phyloP scores from a whole-genome alignment of 1,284 basidiomycete genomes.

The Agaricales sp. region DNA sequence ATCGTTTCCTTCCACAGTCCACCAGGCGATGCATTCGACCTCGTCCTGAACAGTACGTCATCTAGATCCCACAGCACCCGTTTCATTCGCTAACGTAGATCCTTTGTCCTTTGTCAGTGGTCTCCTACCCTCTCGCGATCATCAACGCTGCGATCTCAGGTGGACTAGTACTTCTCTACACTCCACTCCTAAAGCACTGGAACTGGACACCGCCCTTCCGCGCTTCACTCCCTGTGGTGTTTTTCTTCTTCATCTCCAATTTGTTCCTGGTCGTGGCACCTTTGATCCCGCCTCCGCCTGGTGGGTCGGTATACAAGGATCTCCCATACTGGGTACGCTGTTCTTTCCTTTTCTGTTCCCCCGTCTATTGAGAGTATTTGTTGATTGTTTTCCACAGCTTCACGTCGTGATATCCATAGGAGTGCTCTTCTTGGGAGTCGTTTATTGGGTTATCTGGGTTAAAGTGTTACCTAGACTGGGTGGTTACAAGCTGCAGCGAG shows the following conservation, averaged over 20 bases:
- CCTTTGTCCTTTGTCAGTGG: constrained; percentile 23
- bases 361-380: not conserved
- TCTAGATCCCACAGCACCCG: not conserved
- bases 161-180: constrained; percentile 49
- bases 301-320: constrained; percentile 38
- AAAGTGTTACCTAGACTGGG: constrained; percentile 17
- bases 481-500: constrained; percentile 17
- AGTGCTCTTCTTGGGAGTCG: constrained; percentile 22
- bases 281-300: constrained; percentile 44
- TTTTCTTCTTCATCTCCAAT: constrained; percentile 55
- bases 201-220: constrained; percentile 56
- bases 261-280: constrained; percentile 49
- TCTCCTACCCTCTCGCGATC: constrained; percentile 41
- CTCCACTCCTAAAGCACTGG: constrained; percentile 29
- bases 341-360: constrained; percentile 1
- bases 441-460: constrained; percentile 25
- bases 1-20: constrained; percentile 25
- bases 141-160: constrained; percentile 51
- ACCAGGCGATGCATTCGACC: constrained; percentile 57
- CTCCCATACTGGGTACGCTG: constrained; percentile 56
- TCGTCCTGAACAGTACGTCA: constrained; percentile 49
- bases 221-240: constrained; percentile 33
- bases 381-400: not conserved
- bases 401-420: constrained; percentile 11
- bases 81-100: not conserved